Base-by-base conservation (phyloP, 257 asterid genomes). In the Solanum chaucha region DNA sequence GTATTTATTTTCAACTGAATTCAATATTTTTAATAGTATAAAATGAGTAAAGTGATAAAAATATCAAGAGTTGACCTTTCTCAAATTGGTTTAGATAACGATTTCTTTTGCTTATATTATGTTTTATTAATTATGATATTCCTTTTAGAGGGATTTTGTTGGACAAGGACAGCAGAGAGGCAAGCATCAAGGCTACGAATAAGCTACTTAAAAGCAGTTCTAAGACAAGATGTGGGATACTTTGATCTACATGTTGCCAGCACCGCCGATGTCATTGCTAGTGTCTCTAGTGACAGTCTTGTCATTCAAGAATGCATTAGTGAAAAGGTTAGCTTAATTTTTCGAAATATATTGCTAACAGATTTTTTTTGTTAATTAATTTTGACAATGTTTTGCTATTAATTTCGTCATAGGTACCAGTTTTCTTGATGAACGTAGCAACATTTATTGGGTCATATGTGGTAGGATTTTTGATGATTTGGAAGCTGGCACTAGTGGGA, bases 121-220 rank as follows among this genome's bases (percentile, higher is more conserved):
- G 20, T 15, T 73, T 71, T n/a, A 2, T 48, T 14, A 51, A 2
- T 55, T 55, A 8, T 19, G n/a, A 32, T 40, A 46, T 35, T 55
- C 9, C 34, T 64, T 41, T 14, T 5, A 97, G 99, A 97, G 97
- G 99, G 98, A 2, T 97, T 93, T 90, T 97, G 99, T 84, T 97
- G 99, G 99, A 93, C 99, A 81, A 93, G 98, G 90, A 96, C 99
- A 13, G 98, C 97, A 15, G 99, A 95, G 92, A 93, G 99, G 74
- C 98, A 95, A 90, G 98, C 99, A 30, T 94, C 98, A 1, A 91
- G 94, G 80, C 65, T 97, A 73, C 90, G 99, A 84, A 89, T 92
- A 17, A 90, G 93, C 48, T 97, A 97, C 83, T 83, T 97, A 10
- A 94, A 94, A 91, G 98, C 99, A 74, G 98, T 95, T 81, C 88